phyloP scores from a whole-genome alignment of 1,284 basidiomycete species.

The Trametes versicolor region DNA sequence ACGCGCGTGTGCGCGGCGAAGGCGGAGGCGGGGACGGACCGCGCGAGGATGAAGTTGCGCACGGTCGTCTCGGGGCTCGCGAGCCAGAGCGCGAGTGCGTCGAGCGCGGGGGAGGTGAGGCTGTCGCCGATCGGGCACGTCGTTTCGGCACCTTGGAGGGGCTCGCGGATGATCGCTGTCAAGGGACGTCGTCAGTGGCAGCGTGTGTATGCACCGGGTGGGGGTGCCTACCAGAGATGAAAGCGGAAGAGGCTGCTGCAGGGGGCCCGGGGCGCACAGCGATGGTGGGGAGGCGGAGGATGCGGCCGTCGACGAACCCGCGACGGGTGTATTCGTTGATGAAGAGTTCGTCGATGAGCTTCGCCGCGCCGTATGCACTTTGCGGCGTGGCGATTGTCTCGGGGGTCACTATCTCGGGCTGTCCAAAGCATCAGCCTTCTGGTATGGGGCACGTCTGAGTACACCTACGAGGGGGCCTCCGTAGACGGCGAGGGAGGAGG shows the following conservation, averaged over 20 bases:
- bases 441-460: too few species aligned
- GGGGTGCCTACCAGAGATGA: constrained; percentile 58
- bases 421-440: neutral
- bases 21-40: constrained; percentile 55
- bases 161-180: constrained; percentile 68
- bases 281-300: constrained; percentile 70
- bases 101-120: constrained; percentile 52
- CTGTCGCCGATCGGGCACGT: constrained; percentile 64
- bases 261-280: constrained; percentile 67
- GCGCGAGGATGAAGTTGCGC: constrained; percentile 63
- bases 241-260: constrained; percentile 65
- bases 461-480: constrained; percentile 62
- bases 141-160: constrained; percentile 60
- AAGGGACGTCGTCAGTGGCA: neutral
- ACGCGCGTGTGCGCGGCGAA: constrained; percentile 62
- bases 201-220: constrained; percentile 12
- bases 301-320: constrained; percentile 68
- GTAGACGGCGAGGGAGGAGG: constrained; percentile 71
- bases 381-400: constrained; percentile 66
- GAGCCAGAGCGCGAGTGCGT: constrained; percentile 59
- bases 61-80: constrained; percentile 63
- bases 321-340: constrained; percentile 73
- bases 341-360: constrained; percentile 67
- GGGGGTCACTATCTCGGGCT: constrained; percentile 59
- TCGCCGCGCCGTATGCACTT: constrained; percentile 66